These are phyloP conservation scores for Jatropha multifida DNA, from an alignment of 441 rosid species.

Conservation along the genomic window DNA sequence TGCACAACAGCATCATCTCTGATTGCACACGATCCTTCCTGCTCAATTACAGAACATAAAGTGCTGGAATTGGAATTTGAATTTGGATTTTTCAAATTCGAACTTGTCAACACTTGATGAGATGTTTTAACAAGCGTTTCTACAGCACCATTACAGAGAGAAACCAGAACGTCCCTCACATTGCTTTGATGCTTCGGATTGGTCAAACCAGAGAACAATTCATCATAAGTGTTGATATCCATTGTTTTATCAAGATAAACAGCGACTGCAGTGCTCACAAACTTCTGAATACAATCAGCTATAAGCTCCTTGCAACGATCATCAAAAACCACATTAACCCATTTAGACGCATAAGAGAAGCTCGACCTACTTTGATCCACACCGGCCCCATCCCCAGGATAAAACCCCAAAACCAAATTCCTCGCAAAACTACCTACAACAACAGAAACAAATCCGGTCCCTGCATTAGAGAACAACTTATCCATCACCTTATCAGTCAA, in stretches of 20 bases:
- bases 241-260: slow-evolving; percentile 88
- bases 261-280: slow-evolving; percentile 71
- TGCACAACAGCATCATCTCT: slow-evolving; percentile 22
- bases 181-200: slow-evolving; percentile 71
- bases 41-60: slow-evolving; percentile 31
- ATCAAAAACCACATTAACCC: slow-evolving; percentile 56
- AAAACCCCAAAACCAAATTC: slow-evolving; percentile 79
- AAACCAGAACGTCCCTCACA: slow-evolving; percentile 65
- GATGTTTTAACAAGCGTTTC: slow-evolving; percentile 77
- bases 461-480: slow-evolving; percentile 60
- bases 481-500: slow-evolving; percentile 62
- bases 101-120: slow-evolving; percentile 59
- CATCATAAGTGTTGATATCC: slow-evolving; percentile 73
- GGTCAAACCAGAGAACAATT: slow-evolving; percentile 73
- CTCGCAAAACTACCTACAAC: slow-evolving; percentile 86
- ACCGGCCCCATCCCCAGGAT: slow-evolving; percentile 33
- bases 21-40: slow-evolving; percentile 25
- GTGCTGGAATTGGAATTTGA: slow-evolving; percentile 29
- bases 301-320: slow-evolving; percentile 66
- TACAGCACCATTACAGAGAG: slow-evolving; percentile 71
- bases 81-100: slow-evolving; percentile 15
- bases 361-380: slow-evolving; percentile 22
- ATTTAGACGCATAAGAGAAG: slow-evolving; percentile 39
- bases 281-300: slow-evolving; percentile 73
- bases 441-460: slow-evolving; percentile 76